Percentiles rank a stretch among this genome's conserved stretches.
Conservation (phyloP, 345 rosid species). For the Turnera subulata region DNA sequence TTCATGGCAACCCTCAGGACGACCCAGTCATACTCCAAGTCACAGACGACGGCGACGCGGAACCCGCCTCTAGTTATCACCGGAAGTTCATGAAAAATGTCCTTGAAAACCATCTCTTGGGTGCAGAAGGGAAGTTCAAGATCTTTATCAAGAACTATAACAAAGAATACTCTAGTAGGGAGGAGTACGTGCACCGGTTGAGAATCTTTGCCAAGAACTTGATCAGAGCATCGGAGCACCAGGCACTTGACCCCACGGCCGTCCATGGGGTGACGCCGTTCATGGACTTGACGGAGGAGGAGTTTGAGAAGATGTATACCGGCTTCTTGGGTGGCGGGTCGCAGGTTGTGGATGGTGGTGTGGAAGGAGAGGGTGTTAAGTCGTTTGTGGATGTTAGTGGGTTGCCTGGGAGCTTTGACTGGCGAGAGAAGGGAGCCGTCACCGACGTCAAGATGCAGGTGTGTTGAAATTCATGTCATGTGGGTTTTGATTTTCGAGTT, state of each 20-base stretch:
- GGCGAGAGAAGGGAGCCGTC: conserved; percentile 88
- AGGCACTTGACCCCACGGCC: conserved; percentile 69
- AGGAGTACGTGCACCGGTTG: conserved; percentile 69
- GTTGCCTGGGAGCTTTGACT: conserved; percentile 73
- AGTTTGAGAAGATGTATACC: conserved; percentile 55
- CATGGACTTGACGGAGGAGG: conserved; percentile 75
- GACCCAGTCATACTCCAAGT: conserved; percentile 16
- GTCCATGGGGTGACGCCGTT: conserved; percentile 74
- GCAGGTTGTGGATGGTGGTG: not conserved
- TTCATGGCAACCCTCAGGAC: too few relatives aligned
- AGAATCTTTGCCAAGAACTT: conserved; percentile 64
- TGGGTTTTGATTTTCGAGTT: too few relatives aligned
- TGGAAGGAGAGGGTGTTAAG: not conserved
- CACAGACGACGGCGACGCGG: conserved; percentile 11
- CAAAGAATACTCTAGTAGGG: conserved; percentile 52
- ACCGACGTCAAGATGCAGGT: conserved; percentile 88
- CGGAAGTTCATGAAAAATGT: conserved; percentile 2
- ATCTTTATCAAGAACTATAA: conserved; percentile 52
- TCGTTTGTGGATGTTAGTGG: conserved; percentile 35
- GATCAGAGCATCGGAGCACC: conserved; percentile 70
- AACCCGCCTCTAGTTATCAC: not conserved
- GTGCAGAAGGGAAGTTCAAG: conserved; percentile 47
- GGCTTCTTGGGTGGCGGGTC: conserved; percentile 32
- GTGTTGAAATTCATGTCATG: too few relatives aligned
- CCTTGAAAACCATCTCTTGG: conserved; percentile 8